Conservation (phyloP, 1,284 basidiomycete genomes). For the Albatrellus sp. region DNA sequence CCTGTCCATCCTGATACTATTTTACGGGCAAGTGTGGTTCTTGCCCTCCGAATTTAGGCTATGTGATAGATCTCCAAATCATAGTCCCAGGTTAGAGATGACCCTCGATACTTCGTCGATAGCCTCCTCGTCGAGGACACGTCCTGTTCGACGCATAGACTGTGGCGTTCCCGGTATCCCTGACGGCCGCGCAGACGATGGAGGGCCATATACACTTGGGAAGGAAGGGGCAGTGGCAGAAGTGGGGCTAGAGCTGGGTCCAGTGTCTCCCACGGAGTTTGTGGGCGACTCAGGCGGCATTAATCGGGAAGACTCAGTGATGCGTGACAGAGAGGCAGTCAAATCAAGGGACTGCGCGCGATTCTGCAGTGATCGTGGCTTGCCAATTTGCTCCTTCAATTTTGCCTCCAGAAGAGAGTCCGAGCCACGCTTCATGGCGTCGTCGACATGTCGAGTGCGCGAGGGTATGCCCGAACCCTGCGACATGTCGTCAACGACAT, state of each 20-base stretch:
- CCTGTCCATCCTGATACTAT: constrained; percentile 14
- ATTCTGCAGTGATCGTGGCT: constrained; percentile 65
- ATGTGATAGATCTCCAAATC: constrained; percentile 13
- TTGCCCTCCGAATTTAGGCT: constrained; percentile 6
- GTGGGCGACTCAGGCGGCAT: constrained; percentile 66
- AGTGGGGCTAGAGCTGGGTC: constrained; percentile 61
- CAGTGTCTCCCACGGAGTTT: constrained; percentile 47
- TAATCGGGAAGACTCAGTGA: constrained; percentile 51
- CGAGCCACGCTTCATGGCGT: constrained; percentile 63
- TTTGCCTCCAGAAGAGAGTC: constrained; percentile 83
- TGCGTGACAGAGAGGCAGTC: constrained; percentile 65
- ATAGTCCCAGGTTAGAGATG: constrained; percentile 68
- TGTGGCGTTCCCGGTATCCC: constrained; percentile 22
- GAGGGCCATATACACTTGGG: constrained; percentile 69
- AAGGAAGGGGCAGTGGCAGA: constrained; percentile 67
- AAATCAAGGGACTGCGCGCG: constrained; percentile 74
- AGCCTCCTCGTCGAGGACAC: constrained; percentile 44
- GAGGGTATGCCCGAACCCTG: constrained; percentile 55
- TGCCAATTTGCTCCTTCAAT: constrained; percentile 63
- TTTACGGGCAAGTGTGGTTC: constrained; percentile 9
- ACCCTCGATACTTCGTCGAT: constrained; percentile 67
- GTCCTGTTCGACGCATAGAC: constrained; percentile 25
- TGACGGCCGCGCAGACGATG: constrained; percentile 33
- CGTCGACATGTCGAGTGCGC: constrained; percentile 55
- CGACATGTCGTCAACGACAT: constrained; percentile 12